Percentiles rank a stretch among this genome's conserved stretches.
Evolutionary conservation across 2,329 filamentous ascomycete genomes (phyloP).

Genomic region (Periconia sp.): DNA sequence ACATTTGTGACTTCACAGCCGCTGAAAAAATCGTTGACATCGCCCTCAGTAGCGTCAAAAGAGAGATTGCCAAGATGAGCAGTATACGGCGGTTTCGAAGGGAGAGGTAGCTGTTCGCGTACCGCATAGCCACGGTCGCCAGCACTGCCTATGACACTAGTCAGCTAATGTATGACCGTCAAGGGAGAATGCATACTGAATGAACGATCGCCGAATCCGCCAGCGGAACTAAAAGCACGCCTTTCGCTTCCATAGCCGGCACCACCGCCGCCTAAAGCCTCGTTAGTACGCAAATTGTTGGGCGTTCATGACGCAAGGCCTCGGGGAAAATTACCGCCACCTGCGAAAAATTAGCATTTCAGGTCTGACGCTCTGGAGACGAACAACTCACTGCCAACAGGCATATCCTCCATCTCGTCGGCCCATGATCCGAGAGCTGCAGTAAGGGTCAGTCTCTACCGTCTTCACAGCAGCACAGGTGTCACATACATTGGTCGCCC

Average conservation of each 20-base stretch:
- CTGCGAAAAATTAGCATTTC: slow-evolving; percentile 31
- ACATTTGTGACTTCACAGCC: slow-evolving; percentile 88
- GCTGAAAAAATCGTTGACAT: slow-evolving; percentile 84
- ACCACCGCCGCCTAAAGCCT: slow-evolving; percentile 44
- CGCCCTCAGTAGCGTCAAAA: slow-evolving; percentile 86
- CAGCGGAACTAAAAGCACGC: slow-evolving; percentile 54
- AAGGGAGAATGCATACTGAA: no score
- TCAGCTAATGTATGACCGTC: no score
- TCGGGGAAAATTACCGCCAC: slow-evolving; percentile 35
- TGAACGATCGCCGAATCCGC: slow-evolving; percentile 43
- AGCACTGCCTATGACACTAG: no score
- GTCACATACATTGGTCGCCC: slow-evolving; percentile 79
- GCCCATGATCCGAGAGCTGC: slow-evolving; percentile 89
- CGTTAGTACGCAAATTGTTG: slow-evolving; percentile 23
- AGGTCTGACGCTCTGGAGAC: not conserved
- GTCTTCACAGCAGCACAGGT: slow-evolving; percentile 24
- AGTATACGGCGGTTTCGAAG: slow-evolving; percentile 91
- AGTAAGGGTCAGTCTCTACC: slow-evolving; percentile 32
- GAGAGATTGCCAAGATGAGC: slow-evolving; percentile 96
- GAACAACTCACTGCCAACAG: slow-evolving; percentile 69
- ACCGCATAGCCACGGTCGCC: slow-evolving; percentile 40
- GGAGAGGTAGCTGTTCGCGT: slow-evolving; percentile 83
- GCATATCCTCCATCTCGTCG: slow-evolving; percentile 94
- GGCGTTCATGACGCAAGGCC: slow-evolving; percentile 5
- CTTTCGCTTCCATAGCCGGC: slow-evolving; percentile 56